phyloP scores from a whole-genome alignment of 805 yeast species.

The Priceomyces castillae region DNA sequence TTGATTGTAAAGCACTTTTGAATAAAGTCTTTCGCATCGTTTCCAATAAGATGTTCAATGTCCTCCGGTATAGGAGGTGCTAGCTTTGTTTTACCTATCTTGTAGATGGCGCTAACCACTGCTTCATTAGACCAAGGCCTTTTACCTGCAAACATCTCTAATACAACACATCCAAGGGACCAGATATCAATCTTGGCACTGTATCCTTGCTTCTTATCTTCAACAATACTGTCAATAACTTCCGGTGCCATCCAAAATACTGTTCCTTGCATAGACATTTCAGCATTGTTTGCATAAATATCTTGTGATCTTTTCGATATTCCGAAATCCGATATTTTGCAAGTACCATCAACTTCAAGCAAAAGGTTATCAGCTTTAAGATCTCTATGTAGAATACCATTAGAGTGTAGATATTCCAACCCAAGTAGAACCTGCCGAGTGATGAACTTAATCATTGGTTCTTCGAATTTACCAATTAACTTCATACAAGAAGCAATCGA shows the following conservation, averaged over 20 bases:
- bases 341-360: slow-evolving; percentile 86
- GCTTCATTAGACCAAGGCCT: slow-evolving; percentile 97
- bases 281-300: slow-evolving; percentile 86
- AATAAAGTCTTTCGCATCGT: slow-evolving; percentile 66
- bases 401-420: slow-evolving; percentile 78
- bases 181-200: slow-evolving; percentile 98
- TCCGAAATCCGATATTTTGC: slow-evolving; percentile 96
- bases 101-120: slow-evolving; percentile 91
- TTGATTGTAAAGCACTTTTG: slow-evolving; percentile 70
- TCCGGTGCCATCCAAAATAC: slow-evolving; percentile 99
- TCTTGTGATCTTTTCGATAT: slow-evolving; percentile 77
- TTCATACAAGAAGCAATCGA: slow-evolving; percentile 85
- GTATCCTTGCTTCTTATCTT: slow-evolving; percentile 79
- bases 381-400: slow-evolving; percentile 89
- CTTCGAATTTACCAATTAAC: slow-evolving; percentile 82
- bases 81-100: slow-evolving; percentile 76
- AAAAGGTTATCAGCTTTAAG: slow-evolving; percentile 90
- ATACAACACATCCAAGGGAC: slow-evolving; percentile 95
- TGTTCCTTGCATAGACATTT: slow-evolving; percentile 98
- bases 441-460: slow-evolving; percentile 64
- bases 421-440: slow-evolving; percentile 83
- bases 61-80: slow-evolving; percentile 98
- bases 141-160: slow-evolving; percentile 97
- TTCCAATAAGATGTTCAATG: slow-evolving; percentile 60
- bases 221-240: slow-evolving; percentile 80